Percentiles rank a stretch among this genome's conserved stretches.
phyloP scores from a whole-genome alignment of 177 flowering plant genomes.

The Vitis hybrid region DNA sequence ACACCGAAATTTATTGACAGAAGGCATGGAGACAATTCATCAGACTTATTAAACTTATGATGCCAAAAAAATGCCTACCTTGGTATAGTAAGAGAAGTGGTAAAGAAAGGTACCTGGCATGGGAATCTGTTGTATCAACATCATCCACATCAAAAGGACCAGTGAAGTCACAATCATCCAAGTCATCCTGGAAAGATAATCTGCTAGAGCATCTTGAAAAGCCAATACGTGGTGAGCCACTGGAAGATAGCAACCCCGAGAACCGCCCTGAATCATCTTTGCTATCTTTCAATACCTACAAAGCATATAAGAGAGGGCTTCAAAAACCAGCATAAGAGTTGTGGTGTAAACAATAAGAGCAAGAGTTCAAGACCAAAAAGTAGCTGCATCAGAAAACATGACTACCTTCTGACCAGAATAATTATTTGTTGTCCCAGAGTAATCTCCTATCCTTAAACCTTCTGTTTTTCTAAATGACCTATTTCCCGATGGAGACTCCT shows the following conservation, averaged over 20 bases:
- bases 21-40: slow-evolving; percentile 1
- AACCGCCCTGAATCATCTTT: slow-evolving; percentile 85
- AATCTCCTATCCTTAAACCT: slow-evolving; percentile 48
- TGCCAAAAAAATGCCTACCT: background rate
- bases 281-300: slow-evolving; percentile 52
- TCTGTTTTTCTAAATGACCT: slow-evolving; percentile 62
- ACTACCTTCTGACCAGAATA: slow-evolving; percentile 61
- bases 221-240: slow-evolving; percentile 77
- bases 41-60: background rate
- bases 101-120: slow-evolving; percentile 45
- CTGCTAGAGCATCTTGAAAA: slow-evolving; percentile 92
- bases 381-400: background rate
- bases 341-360: background rate
- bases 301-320: slow-evolving; percentile 7
- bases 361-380: background rate
- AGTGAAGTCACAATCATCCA: slow-evolving; percentile 75
- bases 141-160: slow-evolving; percentile 96
- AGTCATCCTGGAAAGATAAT: slow-evolving; percentile 83
- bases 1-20: slow-evolving; percentile 1
- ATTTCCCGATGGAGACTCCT: slow-evolving; percentile 71
- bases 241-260: slow-evolving; percentile 79
- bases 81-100: background rate
- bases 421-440: slow-evolving; percentile 37
- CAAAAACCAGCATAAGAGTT: background rate
- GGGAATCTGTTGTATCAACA: slow-evolving; percentile 61